phyloP scores from a whole-genome alignment of 2,329 filamentous ascomycete species.

The Lecanosticta acicola region DNA sequence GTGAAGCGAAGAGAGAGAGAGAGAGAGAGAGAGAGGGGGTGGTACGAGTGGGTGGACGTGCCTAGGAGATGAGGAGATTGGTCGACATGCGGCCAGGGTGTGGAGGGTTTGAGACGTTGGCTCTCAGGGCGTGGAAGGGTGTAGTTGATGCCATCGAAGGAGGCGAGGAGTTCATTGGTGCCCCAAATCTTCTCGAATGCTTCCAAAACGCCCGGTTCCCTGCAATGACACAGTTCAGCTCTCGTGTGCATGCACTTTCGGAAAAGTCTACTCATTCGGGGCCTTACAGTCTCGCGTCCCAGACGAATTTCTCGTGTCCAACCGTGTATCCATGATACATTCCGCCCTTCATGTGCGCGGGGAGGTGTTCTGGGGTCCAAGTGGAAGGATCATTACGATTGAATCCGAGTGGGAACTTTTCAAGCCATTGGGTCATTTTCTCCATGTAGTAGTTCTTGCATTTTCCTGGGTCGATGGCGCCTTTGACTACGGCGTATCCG shows the following conservation, averaged over 20 bases:
- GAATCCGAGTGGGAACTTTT: slow-evolving; percentile 13
- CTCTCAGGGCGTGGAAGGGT: slow-evolving; percentile 13
- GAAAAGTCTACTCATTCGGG: not conserved
- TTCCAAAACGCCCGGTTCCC: slow-evolving; percentile 16
- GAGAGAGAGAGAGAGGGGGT: too few species aligned
- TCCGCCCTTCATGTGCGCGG: slow-evolving; percentile 15
- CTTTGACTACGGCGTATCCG: slow-evolving; percentile 13
- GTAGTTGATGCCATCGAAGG: slow-evolving; percentile 19
- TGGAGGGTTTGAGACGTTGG: slow-evolving; percentile 2
- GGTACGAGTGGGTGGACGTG: too few species aligned
- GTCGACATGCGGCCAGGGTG: slow-evolving; percentile 12
- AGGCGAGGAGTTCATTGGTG: slow-evolving; percentile 18
- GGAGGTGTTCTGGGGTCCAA: slow-evolving; percentile 10
- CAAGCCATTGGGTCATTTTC: slow-evolving; percentile 15
- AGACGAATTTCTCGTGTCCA: slow-evolving; percentile 21
- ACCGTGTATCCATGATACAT: slow-evolving; percentile 18
- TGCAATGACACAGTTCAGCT: not conserved
- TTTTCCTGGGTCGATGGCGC: slow-evolving; percentile 6
- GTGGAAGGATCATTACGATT: slow-evolving; percentile 12
- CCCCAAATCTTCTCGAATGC: slow-evolving; percentile 18
- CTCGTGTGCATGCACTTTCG: too few species aligned
- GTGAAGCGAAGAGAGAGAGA: too few species aligned
- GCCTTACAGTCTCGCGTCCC: slow-evolving; percentile 16
- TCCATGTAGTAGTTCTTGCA: slow-evolving; percentile 12
- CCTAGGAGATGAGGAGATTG: slow-evolving; percentile 8